A percentile compares a stretch with the other conserved stretches of the same genome.
phyloP scores from a whole-genome alignment of 2,329 filamentous ascomycete genomes.

The Pseudogymnoascus sp. region DNA sequence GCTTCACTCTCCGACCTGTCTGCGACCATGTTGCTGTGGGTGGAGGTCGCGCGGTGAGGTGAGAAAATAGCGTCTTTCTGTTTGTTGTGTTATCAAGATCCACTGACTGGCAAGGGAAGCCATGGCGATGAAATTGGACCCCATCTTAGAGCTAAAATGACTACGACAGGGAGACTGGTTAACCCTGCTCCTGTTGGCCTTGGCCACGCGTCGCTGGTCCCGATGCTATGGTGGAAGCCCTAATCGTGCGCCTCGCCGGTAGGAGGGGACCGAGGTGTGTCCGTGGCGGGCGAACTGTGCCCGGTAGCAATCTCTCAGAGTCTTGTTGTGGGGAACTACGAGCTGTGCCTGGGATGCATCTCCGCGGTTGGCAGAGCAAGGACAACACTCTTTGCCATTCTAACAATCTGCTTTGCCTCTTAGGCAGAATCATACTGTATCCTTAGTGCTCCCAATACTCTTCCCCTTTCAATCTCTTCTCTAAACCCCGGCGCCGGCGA shows the following conservation, averaged over 20 bases:
- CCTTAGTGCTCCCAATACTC: background rate
- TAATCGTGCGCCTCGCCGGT: conserved; percentile 6
- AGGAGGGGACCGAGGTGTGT: background rate
- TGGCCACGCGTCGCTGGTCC: conserved; percentile 1
- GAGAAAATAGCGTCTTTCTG: background rate
- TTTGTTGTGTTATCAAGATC: background rate
- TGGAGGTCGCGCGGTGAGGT: background rate
- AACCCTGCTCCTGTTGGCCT: background rate
- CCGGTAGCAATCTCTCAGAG: background rate
- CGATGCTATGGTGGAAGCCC: background rate
- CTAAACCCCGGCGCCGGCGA: background rate
- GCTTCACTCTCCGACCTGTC: conserved; percentile 2
- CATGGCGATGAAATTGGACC: background rate
- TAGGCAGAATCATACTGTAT: background rate
- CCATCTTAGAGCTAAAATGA: background rate
- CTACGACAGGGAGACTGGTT: background rate
- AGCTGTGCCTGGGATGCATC: background rate
- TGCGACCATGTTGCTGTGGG: background rate
- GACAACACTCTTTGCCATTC: background rate
- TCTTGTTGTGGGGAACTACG: background rate
- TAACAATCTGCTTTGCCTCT: background rate
- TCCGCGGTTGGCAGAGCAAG: background rate
- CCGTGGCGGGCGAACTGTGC: background rate
- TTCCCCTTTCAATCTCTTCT: background rate
- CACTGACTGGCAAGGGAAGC: background rate